phyloP scores from a whole-genome alignment of 345 rosid genomes.

The Microcos paniculata region DNA sequence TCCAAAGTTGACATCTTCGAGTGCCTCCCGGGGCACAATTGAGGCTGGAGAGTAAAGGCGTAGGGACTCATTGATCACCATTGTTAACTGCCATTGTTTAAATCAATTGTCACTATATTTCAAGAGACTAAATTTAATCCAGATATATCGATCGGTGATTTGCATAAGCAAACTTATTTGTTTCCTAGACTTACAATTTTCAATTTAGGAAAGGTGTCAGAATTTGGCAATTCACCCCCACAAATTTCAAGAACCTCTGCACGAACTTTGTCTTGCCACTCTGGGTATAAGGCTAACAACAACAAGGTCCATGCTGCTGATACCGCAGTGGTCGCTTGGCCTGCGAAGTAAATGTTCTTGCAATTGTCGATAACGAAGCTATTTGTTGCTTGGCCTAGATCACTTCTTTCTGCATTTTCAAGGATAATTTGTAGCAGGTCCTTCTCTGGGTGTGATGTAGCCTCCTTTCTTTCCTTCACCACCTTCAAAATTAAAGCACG shows the following conservation, averaged over 20 bases:
- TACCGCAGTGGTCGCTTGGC: constrained; percentile 36
- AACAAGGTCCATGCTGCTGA: constrained; percentile 41
- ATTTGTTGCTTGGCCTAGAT: constrained; percentile 9
- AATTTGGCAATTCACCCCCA: constrained; percentile 16
- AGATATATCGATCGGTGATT: too few relatives aligned
- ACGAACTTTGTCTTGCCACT: too few relatives aligned
- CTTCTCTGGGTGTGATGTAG: not conserved
- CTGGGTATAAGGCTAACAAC: constrained; percentile 38
- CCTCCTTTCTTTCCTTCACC: constrained; percentile 30
- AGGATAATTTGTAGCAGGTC: constrained; percentile 34
- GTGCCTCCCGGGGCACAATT: not conserved
- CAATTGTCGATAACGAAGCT: constrained; percentile 40
- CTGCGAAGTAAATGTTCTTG: constrained; percentile 45
- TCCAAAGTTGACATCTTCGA: not conserved
- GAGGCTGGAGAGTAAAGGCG: not conserved
- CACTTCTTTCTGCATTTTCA: constrained; percentile 26
- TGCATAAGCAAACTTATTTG: too few relatives aligned
- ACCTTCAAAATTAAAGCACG: constrained; percentile 35
- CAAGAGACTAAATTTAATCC: too few relatives aligned
- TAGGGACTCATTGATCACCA: not conserved
- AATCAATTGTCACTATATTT: too few relatives aligned
- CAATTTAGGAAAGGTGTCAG: constrained; percentile 30
- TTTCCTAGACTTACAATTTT: constrained; percentile 30
- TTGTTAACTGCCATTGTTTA: not conserved
- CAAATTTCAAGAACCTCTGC: constrained; percentile 38